These are phyloP conservation scores for Beauveria pseudobassiana DNA, from an alignment of 2,329 filamentous ascomycete species.

Conservation along the genomic window DNA sequence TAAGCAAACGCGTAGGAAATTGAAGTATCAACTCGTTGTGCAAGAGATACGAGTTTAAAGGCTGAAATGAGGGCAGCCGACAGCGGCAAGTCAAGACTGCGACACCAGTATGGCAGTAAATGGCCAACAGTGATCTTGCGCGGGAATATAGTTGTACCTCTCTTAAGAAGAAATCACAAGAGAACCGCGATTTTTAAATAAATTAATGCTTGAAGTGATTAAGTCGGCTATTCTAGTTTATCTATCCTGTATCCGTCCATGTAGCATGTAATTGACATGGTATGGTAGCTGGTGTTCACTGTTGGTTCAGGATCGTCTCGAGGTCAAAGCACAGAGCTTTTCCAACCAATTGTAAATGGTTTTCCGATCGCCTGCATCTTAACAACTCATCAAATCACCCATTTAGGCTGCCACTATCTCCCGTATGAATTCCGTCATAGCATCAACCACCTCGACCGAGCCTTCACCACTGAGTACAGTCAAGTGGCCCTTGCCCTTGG, in stretches of 20 bases:
- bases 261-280: neutral
- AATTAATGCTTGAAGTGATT: neutral
- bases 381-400: neutral
- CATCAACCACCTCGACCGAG: neutral
- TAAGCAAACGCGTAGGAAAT: neutral
- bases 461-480: slow-evolving; percentile 1
- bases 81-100: too few relatives aligned
- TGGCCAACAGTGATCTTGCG: too few relatives aligned
- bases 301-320: neutral
- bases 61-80: too few relatives aligned
- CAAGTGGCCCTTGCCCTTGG: slow-evolving; percentile 1
- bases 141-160: too few relatives aligned
- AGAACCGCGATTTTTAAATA: neutral
- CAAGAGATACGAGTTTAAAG: too few relatives aligned
- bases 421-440: neutral
- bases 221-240: neutral
- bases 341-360: too few relatives aligned
- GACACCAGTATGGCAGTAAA: too few relatives aligned
- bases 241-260: neutral
- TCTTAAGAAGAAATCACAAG: neutral
- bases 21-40: too few relatives aligned
- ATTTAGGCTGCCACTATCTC: neutral
- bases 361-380: too few relatives aligned
- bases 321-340: neutral
- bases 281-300: neutral